Conservation (phyloP, 768 basidiomycete genomes). For the Tricholoma sp. region DNA sequence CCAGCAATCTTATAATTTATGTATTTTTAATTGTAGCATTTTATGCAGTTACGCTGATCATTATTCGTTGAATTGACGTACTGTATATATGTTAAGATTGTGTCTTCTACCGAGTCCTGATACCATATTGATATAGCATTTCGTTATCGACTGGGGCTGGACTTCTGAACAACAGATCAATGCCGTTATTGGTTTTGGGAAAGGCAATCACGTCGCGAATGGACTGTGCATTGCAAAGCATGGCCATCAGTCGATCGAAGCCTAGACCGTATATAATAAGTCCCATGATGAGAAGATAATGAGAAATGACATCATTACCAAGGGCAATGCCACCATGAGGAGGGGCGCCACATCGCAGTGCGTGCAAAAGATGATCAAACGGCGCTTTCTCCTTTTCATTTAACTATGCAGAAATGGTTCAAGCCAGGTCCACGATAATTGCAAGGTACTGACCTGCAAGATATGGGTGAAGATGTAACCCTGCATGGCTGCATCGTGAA, state of each 20-base stretch:
- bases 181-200: slow-evolving; percentile 82
- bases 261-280: slow-evolving; percentile 40
- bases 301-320: slow-evolving; percentile 41
- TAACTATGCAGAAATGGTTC: slow-evolving; percentile 43
- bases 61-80: background rate
- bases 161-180: slow-evolving; percentile 86
- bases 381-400: slow-evolving; percentile 63
- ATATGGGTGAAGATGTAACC: slow-evolving; percentile 74
- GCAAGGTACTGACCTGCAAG: slow-evolving; percentile 56
- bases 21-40: slow-evolving; percentile 10
- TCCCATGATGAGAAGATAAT: slow-evolving; percentile 10
- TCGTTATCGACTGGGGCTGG: slow-evolving; percentile 56
- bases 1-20: slow-evolving; percentile 9
- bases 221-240: slow-evolving; percentile 79
- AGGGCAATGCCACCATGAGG: slow-evolving; percentile 95
- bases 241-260: slow-evolving; percentile 89
- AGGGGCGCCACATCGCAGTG: slow-evolving; percentile 85
- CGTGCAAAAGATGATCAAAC: slow-evolving; percentile 83
- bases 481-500: slow-evolving; percentile 87
- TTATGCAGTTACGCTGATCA: background rate
- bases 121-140: slow-evolving; percentile 60
- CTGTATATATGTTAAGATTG: slow-evolving; percentile 11
- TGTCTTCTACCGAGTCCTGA: slow-evolving; percentile 31
- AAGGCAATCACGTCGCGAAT: slow-evolving; percentile 97
- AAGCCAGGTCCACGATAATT: slow-evolving; percentile 7